Percentiles rank a stretch among this genome's conserved stretches.
phyloP scores from a whole-genome alignment of 768 basidiomycete species.

The Boletus pseudopeckii region DNA sequence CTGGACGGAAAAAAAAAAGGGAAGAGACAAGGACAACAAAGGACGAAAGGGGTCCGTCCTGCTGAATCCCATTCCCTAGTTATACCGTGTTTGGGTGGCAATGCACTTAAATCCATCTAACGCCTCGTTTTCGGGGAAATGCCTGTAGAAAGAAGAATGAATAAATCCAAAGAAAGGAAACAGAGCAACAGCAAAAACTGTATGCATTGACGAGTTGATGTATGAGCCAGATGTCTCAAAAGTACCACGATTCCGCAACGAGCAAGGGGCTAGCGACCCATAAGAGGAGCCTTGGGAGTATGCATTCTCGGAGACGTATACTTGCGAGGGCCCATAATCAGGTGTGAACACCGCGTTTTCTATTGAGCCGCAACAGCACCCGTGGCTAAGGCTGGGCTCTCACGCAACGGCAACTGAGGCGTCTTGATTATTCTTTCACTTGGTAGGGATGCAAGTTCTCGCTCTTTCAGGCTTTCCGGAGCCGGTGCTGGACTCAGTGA shows the following conservation, averaged over 20 bases:
- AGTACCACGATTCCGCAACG: slow-evolving; percentile 3
- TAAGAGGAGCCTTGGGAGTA: not conserved
- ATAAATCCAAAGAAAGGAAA: slow-evolving; percentile 29
- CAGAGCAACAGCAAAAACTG: slow-evolving; percentile 15
- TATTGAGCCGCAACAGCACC: slow-evolving; percentile 36
- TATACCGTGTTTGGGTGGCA: slow-evolving; percentile 9
- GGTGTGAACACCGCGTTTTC: slow-evolving; percentile 4
- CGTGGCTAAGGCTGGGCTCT: slow-evolving; percentile 55
- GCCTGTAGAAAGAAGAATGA: slow-evolving; percentile 33
- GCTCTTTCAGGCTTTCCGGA: slow-evolving; percentile 35
- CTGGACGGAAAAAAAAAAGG: slow-evolving; percentile 5
- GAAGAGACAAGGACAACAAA: not conserved
- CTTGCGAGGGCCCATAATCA: slow-evolving; percentile 1
- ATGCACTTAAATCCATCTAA: slow-evolving; percentile 19
- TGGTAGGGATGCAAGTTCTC: slow-evolving; percentile 41
- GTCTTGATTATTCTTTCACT: slow-evolving; percentile 48
- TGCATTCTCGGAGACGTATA: slow-evolving; percentile 1
- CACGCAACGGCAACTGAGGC: slow-evolving; percentile 58
- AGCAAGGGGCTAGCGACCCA: slow-evolving; percentile 1
- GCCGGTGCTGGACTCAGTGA: slow-evolving; percentile 31
- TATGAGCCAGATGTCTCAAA: slow-evolving; percentile 1
- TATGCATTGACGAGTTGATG: slow-evolving; percentile 5
- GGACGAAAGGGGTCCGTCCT: not conserved
- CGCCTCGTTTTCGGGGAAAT: slow-evolving; percentile 20
- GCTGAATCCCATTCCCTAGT: slow-evolving; percentile 7